Evolutionary conservation across 139 green algal species (phyloP).

Genomic region (Pedinophyceae sp.): DNA sequence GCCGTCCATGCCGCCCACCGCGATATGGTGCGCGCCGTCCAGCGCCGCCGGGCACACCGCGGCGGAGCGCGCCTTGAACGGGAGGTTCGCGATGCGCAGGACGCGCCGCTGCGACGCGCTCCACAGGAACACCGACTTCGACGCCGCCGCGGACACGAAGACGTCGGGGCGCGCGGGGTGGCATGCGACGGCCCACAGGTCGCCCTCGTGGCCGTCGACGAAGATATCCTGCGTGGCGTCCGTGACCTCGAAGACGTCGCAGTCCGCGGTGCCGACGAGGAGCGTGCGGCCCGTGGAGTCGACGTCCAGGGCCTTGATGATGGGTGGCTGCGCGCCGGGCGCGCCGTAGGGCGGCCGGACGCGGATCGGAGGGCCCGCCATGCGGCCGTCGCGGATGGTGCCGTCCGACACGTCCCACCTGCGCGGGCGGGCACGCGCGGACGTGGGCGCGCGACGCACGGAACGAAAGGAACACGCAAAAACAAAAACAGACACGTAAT

Average conservation of each 20-base stretch:
- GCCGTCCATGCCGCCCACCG: slow-evolving; percentile 34
- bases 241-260: slow-evolving; percentile 29
- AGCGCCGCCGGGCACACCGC: not conserved
- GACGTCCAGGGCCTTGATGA: slow-evolving; percentile 26
- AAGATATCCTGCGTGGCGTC: slow-evolving; percentile 25
- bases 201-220: slow-evolving; percentile 36
- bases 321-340: slow-evolving; percentile 1
- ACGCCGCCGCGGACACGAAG: slow-evolving; percentile 31
- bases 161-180: slow-evolving; percentile 28
- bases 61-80: slow-evolving; percentile 17
- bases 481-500: too few species aligned
- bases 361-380: slow-evolving; percentile 17
- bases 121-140: slow-evolving; percentile 28
- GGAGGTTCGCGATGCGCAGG: slow-evolving; percentile 20
- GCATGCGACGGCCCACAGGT: slow-evolving; percentile 33
- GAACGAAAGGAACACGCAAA: too few species aligned
- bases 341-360: slow-evolving; percentile 10
- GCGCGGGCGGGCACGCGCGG: too few species aligned
- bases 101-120: slow-evolving; percentile 18
- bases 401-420: slow-evolving; percentile 36
- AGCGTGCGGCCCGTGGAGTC: slow-evolving; percentile 14
- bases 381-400: slow-evolving; percentile 18
- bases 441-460: too few species aligned
- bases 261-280: slow-evolving; percentile 32
- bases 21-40: slow-evolving; percentile 24